Conservation (phyloP, 2,329 filamentous ascomycete genomes). For the Coniochaeta pulveracea region DNA sequence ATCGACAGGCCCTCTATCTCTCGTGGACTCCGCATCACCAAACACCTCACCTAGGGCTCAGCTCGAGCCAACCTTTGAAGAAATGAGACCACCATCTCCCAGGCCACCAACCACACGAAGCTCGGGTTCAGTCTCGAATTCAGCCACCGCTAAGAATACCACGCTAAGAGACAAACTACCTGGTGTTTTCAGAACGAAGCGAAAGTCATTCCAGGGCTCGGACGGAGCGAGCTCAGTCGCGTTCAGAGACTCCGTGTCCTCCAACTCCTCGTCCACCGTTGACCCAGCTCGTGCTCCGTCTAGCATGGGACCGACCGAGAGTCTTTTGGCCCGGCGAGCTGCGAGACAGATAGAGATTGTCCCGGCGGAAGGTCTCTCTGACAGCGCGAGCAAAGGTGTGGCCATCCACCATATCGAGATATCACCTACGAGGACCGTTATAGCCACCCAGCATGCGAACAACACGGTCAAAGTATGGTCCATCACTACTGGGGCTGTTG, state of each 20-base stretch:
- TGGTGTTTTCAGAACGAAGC: neutral
- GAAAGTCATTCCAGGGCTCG: neutral
- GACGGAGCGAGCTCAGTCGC: neutral
- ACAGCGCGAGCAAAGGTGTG: neutral
- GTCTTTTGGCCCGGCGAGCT: neutral
- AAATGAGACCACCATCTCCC: neutral
- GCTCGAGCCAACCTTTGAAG: neutral
- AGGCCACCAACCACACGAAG: neutral
- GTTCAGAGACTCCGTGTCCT: neutral
- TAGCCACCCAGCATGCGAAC: constrained; percentile 5
- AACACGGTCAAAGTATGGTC: constrained; percentile 4
- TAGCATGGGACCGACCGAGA: neutral
- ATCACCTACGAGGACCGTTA: constrained; percentile 1
- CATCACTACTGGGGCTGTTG: constrained; percentile 1
- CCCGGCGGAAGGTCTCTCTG: constrained; percentile 1
- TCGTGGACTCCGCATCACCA: constrained; percentile 1
- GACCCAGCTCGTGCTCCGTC: neutral
- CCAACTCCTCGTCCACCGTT: constrained; percentile 1
- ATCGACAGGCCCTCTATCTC: constrained; percentile 1
- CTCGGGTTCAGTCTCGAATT: neutral
- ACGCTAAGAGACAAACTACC: constrained; percentile 2
- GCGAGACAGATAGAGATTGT: constrained; percentile 4
- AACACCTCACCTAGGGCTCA: neutral
- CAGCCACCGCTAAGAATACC: neutral
- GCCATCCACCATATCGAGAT: constrained; percentile 3